A percentile compares a stretch with the other conserved stretches of the same genome.
Evolutionary conservation across 2,329 filamentous ascomycete genomes (phyloP).

Genomic region (Uncinocarpus reesii): DNA sequence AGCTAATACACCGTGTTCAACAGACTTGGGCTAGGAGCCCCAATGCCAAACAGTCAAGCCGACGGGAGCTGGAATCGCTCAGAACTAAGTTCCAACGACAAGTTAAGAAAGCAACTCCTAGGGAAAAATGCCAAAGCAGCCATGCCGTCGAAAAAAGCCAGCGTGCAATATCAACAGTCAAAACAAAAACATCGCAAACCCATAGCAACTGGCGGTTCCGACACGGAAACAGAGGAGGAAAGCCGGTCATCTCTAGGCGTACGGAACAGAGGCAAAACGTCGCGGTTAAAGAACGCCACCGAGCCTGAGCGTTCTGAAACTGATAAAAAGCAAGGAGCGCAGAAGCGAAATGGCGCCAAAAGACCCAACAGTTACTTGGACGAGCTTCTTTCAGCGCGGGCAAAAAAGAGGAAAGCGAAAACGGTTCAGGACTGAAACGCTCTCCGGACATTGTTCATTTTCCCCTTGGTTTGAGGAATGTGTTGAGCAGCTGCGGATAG

Average conservation of each 20-base stretch:
- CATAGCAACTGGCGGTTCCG: not conserved
- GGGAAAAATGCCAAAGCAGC: slow-evolving; percentile 33
- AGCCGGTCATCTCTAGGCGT: slow-evolving; percentile 34
- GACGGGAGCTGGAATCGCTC: slow-evolving; percentile 34
- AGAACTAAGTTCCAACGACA: slow-evolving; percentile 36
- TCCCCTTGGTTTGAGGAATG: not conserved
- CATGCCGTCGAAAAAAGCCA: not conserved
- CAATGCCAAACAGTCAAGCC: slow-evolving; percentile 33
- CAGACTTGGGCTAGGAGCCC: slow-evolving; percentile 42
- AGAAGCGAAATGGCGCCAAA: not conserved
- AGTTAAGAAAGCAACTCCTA: slow-evolving; percentile 38
- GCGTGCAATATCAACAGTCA: slow-evolving; percentile 23
- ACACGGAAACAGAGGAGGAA: slow-evolving; percentile 29
- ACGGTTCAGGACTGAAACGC: not conserved
- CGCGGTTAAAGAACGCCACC: slow-evolving; percentile 13
- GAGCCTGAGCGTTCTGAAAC: not conserved
- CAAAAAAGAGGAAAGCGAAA: slow-evolving; percentile 39
- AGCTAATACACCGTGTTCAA: slow-evolving; percentile 7
- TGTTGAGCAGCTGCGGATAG: not conserved
- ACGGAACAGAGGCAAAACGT: slow-evolving; percentile 20
- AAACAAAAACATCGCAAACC: slow-evolving; percentile 5
- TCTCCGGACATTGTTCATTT: not conserved
- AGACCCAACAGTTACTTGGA: slow-evolving; percentile 40
- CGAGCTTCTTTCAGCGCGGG: slow-evolving; percentile 39
- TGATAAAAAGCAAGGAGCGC: not conserved